Evolutionary conservation across 2,329 filamentous ascomycete genomes (phyloP).

Genomic region (Cladosporium sp.): DNA sequence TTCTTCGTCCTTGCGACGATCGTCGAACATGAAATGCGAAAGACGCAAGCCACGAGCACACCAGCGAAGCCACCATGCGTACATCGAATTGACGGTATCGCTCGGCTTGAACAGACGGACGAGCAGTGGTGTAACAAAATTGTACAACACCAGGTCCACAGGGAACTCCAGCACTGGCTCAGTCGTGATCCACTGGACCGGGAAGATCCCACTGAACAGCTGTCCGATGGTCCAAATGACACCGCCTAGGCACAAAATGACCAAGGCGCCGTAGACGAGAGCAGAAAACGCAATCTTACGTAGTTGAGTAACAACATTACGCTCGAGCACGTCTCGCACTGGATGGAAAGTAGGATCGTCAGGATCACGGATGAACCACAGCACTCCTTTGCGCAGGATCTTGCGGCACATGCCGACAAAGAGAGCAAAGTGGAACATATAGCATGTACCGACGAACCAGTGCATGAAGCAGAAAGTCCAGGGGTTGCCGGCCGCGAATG

Average conservation of each 20-base stretch:
- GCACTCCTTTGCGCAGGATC: conserved; percentile 90
- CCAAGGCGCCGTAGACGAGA: conserved; percentile 88
- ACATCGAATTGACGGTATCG: conserved; percentile 79
- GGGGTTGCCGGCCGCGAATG: conserved; percentile 76
- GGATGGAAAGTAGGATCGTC: conserved; percentile 98
- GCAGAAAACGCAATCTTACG: conserved; percentile 96
- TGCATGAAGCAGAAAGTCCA: conserved; percentile 93
- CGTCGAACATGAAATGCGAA: conserved; percentile 90
- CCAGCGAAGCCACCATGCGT: conserved; percentile 92
- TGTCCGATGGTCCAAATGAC: conserved; percentile 89
- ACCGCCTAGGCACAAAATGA: conserved; percentile 89
- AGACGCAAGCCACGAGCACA: conserved; percentile 79
- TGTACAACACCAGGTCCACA: conserved; percentile 91
- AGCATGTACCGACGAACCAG: conserved; percentile 98
- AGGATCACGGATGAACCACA: conserved; percentile 97
- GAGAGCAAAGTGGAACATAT: conserved; percentile 99
- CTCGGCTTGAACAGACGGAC: conserved; percentile 83
- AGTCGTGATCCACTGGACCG: conserved; percentile 90
- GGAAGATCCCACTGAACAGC: conserved; percentile 70
- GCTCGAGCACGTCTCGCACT: conserved; percentile 91
- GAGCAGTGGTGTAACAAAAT: conserved; percentile 88
- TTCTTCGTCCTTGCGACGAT: conserved; percentile 79
- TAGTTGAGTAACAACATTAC: conserved; percentile 87
- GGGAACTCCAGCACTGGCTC: conserved; percentile 93
- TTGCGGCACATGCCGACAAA: conserved; percentile 99